phyloP scores from a whole-genome alignment of 2,329 filamentous ascomycete genomes.

The Cladosporium velox region DNA sequence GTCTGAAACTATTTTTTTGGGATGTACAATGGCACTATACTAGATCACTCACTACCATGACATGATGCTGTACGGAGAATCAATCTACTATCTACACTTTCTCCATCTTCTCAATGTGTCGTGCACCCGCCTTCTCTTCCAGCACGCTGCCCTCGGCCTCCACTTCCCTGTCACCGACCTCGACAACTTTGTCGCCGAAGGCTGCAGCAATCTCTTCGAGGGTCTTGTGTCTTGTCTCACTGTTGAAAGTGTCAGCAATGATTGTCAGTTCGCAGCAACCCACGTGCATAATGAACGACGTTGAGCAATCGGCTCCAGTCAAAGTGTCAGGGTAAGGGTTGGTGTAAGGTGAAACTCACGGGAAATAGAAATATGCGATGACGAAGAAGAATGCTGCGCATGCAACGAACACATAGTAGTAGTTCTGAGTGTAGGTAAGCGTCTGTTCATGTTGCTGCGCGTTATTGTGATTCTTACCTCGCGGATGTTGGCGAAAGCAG shows the following conservation, averaged over 20 bases:
- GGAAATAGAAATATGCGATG: conserved; percentile 58
- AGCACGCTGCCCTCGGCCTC: conserved; percentile 27
- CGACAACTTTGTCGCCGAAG: conserved; percentile 38
- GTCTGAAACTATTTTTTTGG: background rate
- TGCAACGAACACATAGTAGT: conserved; percentile 61
- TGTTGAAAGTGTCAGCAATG: background rate
- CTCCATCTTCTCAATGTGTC: conserved; percentile 16
- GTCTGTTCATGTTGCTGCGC: accelerated
- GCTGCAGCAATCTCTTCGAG: conserved; percentile 37
- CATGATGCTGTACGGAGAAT: background rate
- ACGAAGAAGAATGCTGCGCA: conserved; percentile 56
- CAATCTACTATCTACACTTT: conserved; percentile 1
- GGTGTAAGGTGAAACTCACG: conserved; percentile 38
- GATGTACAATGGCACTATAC: background rate
- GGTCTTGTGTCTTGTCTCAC: conserved; percentile 36
- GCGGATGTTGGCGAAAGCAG: conserved; percentile 57
- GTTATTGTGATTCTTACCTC: background rate
- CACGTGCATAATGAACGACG: too few relatives aligned
- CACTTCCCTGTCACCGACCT: conserved; percentile 32
- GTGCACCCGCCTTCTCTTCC: conserved; percentile 27
- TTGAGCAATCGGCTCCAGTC: too few relatives aligned
- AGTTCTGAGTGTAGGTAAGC: conserved; percentile 49
- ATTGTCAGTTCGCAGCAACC: background rate
- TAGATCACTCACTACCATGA: background rate
- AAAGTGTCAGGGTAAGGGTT: conserved; percentile 22